Percentiles rank a stretch among this genome's conserved stretches.
Conservation (phyloP, 2,329 filamentous ascomycete genomes). For the Alternaria incomplexa region DNA sequence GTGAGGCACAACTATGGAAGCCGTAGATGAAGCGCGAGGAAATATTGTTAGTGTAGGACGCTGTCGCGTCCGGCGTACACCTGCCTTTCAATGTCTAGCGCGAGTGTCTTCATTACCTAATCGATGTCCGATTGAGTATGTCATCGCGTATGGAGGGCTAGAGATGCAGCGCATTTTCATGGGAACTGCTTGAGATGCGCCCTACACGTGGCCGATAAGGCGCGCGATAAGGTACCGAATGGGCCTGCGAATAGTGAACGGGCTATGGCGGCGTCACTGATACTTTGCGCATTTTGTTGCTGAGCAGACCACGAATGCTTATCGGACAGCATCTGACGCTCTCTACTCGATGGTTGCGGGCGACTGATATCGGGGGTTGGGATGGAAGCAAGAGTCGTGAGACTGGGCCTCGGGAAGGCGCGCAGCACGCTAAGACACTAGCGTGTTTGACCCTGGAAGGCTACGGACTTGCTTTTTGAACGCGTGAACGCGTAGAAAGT, state of each 20-base stretch:
- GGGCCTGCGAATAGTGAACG: background rate
- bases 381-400: background rate
- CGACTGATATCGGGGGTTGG: background rate
- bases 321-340: background rate
- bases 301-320: background rate
- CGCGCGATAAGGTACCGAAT: background rate
- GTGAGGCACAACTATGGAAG: background rate
- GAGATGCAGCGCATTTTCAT: background rate
- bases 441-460: background rate
- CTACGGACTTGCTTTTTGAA: background rate
- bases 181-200: background rate
- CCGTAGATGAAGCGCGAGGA: background rate
- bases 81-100: conserved; percentile 1
- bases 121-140: background rate
- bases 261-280: background rate
- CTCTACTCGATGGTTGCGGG: background rate
- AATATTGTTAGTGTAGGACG: background rate
- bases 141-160: background rate
- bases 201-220: background rate
- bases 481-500: background rate
- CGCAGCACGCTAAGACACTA: background rate
- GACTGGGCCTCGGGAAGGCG: background rate
- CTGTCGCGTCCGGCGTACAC: background rate
- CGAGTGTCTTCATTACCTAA: background rate
- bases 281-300: background rate